Base-by-base conservation (phyloP, 1,139 yeast genomes). In the Blastobotrys petasosporus region DNA sequence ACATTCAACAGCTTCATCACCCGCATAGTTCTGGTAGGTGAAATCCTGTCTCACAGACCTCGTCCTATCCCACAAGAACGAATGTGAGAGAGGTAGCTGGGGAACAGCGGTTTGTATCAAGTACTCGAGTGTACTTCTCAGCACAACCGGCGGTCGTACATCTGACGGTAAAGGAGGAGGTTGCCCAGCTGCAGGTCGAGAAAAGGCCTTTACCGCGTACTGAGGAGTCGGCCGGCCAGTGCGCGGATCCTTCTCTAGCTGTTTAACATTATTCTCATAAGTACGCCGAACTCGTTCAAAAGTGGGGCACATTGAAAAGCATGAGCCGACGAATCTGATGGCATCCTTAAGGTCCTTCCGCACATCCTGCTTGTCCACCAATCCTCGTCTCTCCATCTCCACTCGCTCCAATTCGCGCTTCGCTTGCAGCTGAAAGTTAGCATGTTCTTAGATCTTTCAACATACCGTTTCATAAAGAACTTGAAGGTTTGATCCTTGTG, bases 51-150 rank as follows among this genome's bases (percentile, higher is more conserved):
- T 75, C 36, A 94, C 90, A 0, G 97, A 87, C 55, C 99, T 76
- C n/a, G 97, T 94, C 65, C 99, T 76, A 64, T 94, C 98, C 97
- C 99, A 92, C n/a, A 94, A 67, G 58, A 94, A 92, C 0, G 95
- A 79, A 58, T 94, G 97, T 1, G 92, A 75, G 10, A 82, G 86
- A 0, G 97, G 97, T 37, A 92, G 68, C 41, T 77, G 71, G 0
- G 77, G 77, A 6, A 90, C 64, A 1, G 84, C 67, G 39, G 77
- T 73, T 15, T 80, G 80, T 4, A 86, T 76, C 41, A 92, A 72
- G 60, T 85, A 85, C 50, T 83, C 73, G 50, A 92, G 68, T 0
- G 96, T 82, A 33, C 69, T 60, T 9, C 74, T 74, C 44, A 94
- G 67, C 1, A 90, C 71, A 49, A 74, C 76, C 0, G 99, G 98